These are phyloP conservation scores for Cucurbita ficifolia DNA, from an alignment of 306 rosid species.

Conservation along the genomic window DNA sequence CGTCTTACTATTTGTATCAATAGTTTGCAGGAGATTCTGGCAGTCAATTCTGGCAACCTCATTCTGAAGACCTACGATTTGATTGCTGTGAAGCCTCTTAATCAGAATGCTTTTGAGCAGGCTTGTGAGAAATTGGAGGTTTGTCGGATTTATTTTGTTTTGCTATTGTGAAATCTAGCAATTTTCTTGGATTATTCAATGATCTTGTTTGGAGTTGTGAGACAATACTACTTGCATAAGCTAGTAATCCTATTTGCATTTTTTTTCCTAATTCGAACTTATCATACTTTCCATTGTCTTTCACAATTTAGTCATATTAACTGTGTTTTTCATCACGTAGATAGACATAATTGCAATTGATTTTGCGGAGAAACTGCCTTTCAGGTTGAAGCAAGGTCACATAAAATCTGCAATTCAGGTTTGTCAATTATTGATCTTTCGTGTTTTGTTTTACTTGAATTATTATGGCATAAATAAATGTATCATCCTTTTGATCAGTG, in stretches of 20 bases:
- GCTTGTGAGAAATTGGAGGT: slow-evolving; percentile 82
- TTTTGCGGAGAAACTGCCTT: slow-evolving; percentile 50
- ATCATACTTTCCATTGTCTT: background rate
- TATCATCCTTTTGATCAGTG: background rate
- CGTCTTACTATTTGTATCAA: slow-evolving; percentile 61
- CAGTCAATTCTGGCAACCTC: slow-evolving; percentile 63
- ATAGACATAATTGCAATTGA: slow-evolving; percentile 67
- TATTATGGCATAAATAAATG: background rate
- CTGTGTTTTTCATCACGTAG: slow-evolving; percentile 23
- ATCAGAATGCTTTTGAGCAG: slow-evolving; percentile 45
- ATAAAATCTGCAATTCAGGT: slow-evolving; percentile 63
- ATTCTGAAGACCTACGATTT: slow-evolving; percentile 69
- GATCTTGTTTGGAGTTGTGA: background rate
- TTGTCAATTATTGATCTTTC: slow-evolving; percentile 1
- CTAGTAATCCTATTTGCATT: background rate
- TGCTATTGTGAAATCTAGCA: background rate
- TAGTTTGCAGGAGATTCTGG: slow-evolving; percentile 25
- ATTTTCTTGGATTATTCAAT: background rate
- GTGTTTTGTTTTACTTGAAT: background rate
- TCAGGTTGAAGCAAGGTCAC: slow-evolving; percentile 57
- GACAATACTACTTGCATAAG: background rate
- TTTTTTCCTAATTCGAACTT: background rate
- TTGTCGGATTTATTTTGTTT: slow-evolving; percentile 6
- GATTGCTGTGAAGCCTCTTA: slow-evolving; percentile 54
- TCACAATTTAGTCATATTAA: background rate